Conservation (phyloP, 2,329 filamentous ascomycete species). For the Scytalidium sp. region DNA sequence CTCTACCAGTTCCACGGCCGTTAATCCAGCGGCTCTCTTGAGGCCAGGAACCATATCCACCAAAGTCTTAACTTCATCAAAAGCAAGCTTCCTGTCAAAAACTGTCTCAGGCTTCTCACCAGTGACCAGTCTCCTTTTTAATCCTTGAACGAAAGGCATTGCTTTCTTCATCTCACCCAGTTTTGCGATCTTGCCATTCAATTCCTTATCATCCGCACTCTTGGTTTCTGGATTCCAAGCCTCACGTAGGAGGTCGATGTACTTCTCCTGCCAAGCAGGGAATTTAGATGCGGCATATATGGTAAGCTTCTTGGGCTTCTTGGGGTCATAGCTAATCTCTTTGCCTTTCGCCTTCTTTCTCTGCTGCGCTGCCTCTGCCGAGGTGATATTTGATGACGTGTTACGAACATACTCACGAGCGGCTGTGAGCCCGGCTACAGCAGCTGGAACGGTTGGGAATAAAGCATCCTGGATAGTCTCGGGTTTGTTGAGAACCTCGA, state of each 20-base stretch:
- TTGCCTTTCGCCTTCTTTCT: conserved; percentile 96
- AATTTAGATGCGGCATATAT: conserved; percentile 79
- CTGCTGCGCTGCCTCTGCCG: conserved; percentile 75
- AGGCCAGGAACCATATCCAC: conserved; percentile 75
- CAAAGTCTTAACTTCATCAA: conserved; percentile 78
- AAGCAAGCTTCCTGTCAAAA: conserved; percentile 79
- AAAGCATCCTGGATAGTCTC: conserved; percentile 74
- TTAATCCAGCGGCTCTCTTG: conserved; percentile 71
- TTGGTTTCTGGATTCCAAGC: conserved; percentile 62
- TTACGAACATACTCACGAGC: conserved; percentile 77
- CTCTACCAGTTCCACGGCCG: conserved; percentile 67
- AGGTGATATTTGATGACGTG: conserved; percentile 75
- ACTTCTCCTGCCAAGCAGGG: conserved; percentile 89
- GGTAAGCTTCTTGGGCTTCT: conserved; percentile 86
- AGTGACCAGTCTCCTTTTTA: conserved; percentile 79
- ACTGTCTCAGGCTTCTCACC: conserved; percentile 67
- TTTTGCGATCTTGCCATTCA: conserved; percentile 77
- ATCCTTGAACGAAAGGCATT: conserved; percentile 89
- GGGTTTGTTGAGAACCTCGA: conserved; percentile 78
- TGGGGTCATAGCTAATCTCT: conserved; percentile 78
- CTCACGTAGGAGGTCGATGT: conserved; percentile 75
- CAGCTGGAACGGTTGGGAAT: conserved; percentile 68
- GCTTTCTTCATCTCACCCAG: conserved; percentile 92
- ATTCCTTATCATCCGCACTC: conserved; percentile 72
- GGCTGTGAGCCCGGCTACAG: conserved; percentile 67